Base-by-base conservation (phyloP, 2,329 filamentous ascomycete genomes). In the Emericellopsis cladophorae region DNA sequence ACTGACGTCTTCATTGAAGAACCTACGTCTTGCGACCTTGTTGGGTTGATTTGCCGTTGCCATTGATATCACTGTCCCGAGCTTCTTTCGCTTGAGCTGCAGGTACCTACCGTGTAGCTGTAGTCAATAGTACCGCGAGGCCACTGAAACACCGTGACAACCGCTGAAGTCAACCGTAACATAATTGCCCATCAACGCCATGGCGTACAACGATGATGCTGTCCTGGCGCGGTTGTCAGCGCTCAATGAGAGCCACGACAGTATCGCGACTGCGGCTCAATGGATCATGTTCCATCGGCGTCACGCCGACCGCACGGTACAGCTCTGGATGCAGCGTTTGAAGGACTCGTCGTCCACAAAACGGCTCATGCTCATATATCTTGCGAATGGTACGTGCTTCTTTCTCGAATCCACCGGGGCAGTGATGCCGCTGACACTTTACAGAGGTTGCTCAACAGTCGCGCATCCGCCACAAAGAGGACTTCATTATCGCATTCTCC, bases 221-320 rank as follows among this genome's bases (percentile, higher is more conserved):
- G 88, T 98, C 42, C 79, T 89, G 59, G 87, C 90, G 41, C 95
- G 95, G 68, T 81, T 98, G 41, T 93, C 89, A 26, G 86, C 88
- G 34, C 76, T 98, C 46, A 95, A 95, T 62, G 93, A 98, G 65
- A 94, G 88, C 10, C 90, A 98, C 60, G 92, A 98, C 59, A 93
- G 88, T 64, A 96, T 98, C 55, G 77, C 94, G 45, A 90, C 86
- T 31, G 89, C 94, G 46, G 88, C 92, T 43, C 90, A 96, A 79
- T 98, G 93, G 93, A 92, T 98, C 46, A 93, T 98, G 83, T 98
- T 98, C 60, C 90, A 98, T 65, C 83, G 88, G 88, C 94, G 92
- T 59, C 85, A 95, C 64, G 90, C 93, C 41, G 86, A 95, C 50
- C 80, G 85, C 46, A 95, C 90, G 16, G 89, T 87, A 16, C 81